Evolutionary conservation across 345 rosid genomes (phyloP).

Genomic region (Eucalyptus erythrocorys): DNA sequence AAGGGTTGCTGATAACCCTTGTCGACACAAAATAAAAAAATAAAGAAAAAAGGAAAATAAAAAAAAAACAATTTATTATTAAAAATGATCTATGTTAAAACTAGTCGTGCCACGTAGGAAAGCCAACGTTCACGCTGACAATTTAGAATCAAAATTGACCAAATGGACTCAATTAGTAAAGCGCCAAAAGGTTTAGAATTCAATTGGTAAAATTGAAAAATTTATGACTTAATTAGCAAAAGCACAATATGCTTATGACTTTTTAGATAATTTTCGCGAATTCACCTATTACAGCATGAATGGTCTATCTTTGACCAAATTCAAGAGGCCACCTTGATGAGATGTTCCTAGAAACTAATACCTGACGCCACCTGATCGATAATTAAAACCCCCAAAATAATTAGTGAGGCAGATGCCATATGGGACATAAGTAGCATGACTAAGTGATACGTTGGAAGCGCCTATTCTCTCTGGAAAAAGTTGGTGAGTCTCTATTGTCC

Average conservation of each 20-base stretch:
- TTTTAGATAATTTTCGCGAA: rapidly evolving
- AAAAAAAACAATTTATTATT: no score
- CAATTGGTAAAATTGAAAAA: no score
- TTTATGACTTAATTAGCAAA: rapidly evolving
- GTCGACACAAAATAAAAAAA: no score
- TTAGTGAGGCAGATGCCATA: background rate
- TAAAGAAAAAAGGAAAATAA: no score
- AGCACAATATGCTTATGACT: no score
- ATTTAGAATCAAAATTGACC: no score
- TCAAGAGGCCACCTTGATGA: background rate
- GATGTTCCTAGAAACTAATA: background rate
- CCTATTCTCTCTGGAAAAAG: background rate
- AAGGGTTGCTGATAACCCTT: no score
- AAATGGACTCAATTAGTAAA: no score
- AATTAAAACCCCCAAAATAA: background rate
- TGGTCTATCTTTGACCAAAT: background rate
- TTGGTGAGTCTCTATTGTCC: background rate
- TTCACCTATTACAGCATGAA: background rate
- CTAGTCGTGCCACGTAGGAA: rapidly evolving
- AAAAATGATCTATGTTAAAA: rapidly evolving
- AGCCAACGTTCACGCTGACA: no score
- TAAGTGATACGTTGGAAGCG: background rate
- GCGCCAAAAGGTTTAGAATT: rapidly evolving
- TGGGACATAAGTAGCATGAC: background rate
- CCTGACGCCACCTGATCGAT: background rate